Evolutionary conservation across 441 rosid genomes (phyloP).

Genomic region (California macrophylla): DNA sequence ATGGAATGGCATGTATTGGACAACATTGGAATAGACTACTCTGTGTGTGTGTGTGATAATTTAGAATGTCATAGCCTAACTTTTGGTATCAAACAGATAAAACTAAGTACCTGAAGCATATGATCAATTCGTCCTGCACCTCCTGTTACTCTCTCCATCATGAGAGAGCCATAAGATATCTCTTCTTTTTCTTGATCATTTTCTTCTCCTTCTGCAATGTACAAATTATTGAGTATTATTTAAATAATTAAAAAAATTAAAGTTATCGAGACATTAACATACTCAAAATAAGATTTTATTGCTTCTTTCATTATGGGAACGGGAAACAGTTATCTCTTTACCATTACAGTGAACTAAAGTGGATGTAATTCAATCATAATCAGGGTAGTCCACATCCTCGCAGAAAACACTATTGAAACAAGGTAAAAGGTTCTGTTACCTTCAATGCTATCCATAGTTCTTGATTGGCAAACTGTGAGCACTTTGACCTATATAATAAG

Average conservation of each 20-base stretch:
- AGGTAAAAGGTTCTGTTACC: slow-evolving; percentile 32
- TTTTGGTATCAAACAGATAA: slow-evolving; percentile 3
- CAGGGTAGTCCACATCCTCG: background rate
- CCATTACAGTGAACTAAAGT: background rate
- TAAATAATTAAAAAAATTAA: background rate
- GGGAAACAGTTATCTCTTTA: background rate
- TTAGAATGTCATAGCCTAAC: background rate
- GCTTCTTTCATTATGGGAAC: background rate
- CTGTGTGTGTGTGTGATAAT: background rate
- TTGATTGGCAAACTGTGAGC: slow-evolving; percentile 76
- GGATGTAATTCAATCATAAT: background rate
- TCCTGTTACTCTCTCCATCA: slow-evolving; percentile 78
- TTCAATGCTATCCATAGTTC: slow-evolving; percentile 37
- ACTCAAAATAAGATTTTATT: background rate
- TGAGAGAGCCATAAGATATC: slow-evolving; percentile 61
- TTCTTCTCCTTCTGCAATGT: slow-evolving; percentile 40
- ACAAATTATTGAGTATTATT: background rate
- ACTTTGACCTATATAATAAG: slow-evolving; percentile 49
- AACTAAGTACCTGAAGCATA: slow-evolving; percentile 62
- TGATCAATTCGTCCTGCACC: slow-evolving; percentile 79
- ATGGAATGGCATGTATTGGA: too few species aligned
- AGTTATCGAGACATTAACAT: background rate
- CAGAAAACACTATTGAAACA: background rate
- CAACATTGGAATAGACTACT: too few species aligned
- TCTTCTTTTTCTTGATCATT: slow-evolving; percentile 38